Evolutionary conservation across 495 filamentous ascomycete genomes (phyloP).

Genomic region (Podospora anserina): DNA sequence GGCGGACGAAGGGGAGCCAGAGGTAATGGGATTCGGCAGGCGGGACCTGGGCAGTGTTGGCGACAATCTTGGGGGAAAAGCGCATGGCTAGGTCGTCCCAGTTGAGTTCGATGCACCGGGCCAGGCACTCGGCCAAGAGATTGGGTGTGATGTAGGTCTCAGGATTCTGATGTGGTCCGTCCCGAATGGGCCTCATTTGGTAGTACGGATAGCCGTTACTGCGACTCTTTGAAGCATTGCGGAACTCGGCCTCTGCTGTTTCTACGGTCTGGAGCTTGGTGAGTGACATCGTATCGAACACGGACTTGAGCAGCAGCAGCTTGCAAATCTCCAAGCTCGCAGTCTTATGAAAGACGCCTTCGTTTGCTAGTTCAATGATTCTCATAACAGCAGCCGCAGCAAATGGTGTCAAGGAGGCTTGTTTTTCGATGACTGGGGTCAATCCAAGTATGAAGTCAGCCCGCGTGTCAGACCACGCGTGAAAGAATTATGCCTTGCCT

Average conservation of each 20-base stretch:
- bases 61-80: constrained; percentile 15
- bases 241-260: neutral
- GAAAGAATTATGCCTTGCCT: constrained; percentile 3
- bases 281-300: neutral
- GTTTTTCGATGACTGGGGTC: constrained; percentile 11
- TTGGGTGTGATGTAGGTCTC: neutral
- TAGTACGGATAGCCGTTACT: neutral
- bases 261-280: constrained; percentile 1
- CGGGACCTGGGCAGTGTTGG: constrained; percentile 12
- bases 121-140: constrained; percentile 14
- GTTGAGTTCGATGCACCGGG: constrained; percentile 12
- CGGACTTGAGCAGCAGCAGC: constrained; percentile 6
- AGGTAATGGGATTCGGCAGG: constrained; percentile 14
- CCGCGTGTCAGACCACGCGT: neutral
- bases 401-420: constrained; percentile 9
- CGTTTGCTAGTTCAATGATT: neutral
- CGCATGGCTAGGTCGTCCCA: constrained; percentile 14
- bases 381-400: constrained; percentile 4
- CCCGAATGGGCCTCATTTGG: neutral
- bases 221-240: neutral
- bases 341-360: constrained; percentile 8
- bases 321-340: constrained; percentile 13
- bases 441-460: constrained; percentile 2
- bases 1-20: constrained; percentile 27
- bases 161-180: neutral